A percentile compares a stretch with the other conserved stretches of the same genome.
Conservation (phyloP, 2,329 filamentous ascomycete genomes). For the Didymella keratinophila region DNA sequence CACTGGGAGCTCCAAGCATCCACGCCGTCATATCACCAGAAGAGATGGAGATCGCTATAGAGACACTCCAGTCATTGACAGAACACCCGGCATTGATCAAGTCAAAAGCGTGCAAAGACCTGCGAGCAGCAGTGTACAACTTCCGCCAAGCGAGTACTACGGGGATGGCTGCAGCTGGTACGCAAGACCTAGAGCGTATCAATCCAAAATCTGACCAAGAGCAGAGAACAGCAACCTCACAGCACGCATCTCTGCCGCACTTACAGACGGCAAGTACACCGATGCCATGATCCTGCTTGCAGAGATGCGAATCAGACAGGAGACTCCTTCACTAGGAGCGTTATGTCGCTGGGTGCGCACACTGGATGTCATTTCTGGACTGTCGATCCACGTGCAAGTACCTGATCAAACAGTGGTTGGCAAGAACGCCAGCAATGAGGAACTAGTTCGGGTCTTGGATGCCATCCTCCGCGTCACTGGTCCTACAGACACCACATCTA, state of each 20-base stretch:
- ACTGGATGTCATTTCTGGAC: constrained; percentile 71
- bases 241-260: constrained; percentile 69
- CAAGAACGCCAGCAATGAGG: constrained; percentile 57
- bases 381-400: constrained; percentile 63
- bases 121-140: constrained; percentile 72
- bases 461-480: constrained; percentile 70
- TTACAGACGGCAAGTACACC: constrained; percentile 70
- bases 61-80: constrained; percentile 67
- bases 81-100: constrained; percentile 70
- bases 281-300: constrained; percentile 72
- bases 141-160: constrained; percentile 74
- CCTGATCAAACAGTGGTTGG: constrained; percentile 44
- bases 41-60: constrained; percentile 72
- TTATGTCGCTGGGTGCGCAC: constrained; percentile 77
- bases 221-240: constrained; percentile 68
- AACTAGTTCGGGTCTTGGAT: constrained; percentile 67
- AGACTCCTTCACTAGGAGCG: constrained; percentile 72
- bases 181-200: neutral
- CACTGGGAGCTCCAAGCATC: constrained; percentile 59
- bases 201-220: constrained; percentile 12
- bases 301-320: constrained; percentile 72
- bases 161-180: constrained; percentile 66
- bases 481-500: constrained; percentile 60
- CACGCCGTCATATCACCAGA: constrained; percentile 66
- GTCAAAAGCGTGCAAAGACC: constrained; percentile 71